These are phyloP conservation scores for Arabidopsis suecica DNA, from an alignment of 345 rosid genomes.

Conservation along the genomic window DNA sequence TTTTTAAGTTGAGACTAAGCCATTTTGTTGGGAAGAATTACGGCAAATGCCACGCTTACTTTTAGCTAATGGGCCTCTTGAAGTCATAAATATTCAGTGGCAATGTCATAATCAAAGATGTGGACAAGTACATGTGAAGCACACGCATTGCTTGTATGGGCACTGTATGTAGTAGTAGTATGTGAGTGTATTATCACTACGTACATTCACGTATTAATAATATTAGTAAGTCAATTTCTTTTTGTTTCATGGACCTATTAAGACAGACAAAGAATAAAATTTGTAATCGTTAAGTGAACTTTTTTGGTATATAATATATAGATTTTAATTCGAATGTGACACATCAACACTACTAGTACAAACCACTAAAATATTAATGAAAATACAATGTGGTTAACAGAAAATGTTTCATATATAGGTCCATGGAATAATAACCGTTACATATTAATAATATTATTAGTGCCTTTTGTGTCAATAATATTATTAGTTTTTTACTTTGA, in stretches of 20 bases:
- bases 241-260: not conserved
- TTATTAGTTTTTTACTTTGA: too few relatives aligned
- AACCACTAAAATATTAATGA: too few relatives aligned
- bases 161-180: not conserved
- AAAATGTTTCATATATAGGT: not conserved
- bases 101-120: not conserved
- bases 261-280: not conserved
- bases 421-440: not conserved
- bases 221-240: not conserved
- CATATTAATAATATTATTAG: not conserved
- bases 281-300: too few relatives aligned
- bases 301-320: not conserved
- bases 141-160: slow-evolving; percentile 24
- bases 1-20: too few relatives aligned
- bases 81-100: slow-evolving; percentile 11
- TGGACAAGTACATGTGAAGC: slow-evolving; percentile 13
- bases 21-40: not conserved
- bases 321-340: not conserved
- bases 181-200: not conserved
- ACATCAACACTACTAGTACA: not conserved
- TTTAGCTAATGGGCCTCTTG: not conserved
- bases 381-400: too few relatives aligned
- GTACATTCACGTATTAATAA: not conserved
- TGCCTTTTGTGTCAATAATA: not conserved
- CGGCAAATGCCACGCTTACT: slow-evolving; percentile 8